Evolutionary conservation across 495 filamentous ascomycete genomes (phyloP).

Genomic region (Podospora sp.): DNA sequence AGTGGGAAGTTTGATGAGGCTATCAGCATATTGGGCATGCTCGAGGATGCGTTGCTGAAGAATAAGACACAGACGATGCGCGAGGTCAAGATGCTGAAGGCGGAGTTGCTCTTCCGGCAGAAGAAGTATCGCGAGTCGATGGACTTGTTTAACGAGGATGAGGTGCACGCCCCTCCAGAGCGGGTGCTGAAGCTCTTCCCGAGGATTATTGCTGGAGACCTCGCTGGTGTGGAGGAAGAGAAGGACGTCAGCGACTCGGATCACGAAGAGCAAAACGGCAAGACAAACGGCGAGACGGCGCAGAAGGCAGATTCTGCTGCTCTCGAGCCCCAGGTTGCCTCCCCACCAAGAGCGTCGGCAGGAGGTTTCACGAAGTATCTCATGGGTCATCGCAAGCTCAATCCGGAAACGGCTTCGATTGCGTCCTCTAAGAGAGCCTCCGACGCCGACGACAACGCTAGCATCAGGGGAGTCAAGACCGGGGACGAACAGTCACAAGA

Average conservation of each 20-base stretch:
- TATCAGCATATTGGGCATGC: conserved; percentile 81
- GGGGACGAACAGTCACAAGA: conserved; percentile 57
- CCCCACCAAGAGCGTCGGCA: conserved; percentile 38
- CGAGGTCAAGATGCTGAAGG: conserved; percentile 87
- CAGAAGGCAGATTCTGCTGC: conserved; percentile 34
- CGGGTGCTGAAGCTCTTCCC: conserved; percentile 87
- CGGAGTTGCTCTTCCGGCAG: conserved; percentile 77
- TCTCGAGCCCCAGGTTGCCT: conserved; percentile 36
- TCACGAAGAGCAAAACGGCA: conserved; percentile 52
- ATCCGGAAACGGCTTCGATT: conserved; percentile 67
- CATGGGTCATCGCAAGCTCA: conserved; percentile 54
- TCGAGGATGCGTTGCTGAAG: conserved; percentile 87
- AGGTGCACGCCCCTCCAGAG: conserved; percentile 85
- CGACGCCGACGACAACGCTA: conserved; percentile 54
- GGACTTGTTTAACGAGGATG: conserved; percentile 78
- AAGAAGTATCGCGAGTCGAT: conserved; percentile 86
- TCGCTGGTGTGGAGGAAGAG: conserved; percentile 49
- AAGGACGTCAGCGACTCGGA: conserved; percentile 35
- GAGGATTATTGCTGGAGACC: conserved; percentile 78
- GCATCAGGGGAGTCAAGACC: conserved; percentile 38
- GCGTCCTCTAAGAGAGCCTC: conserved; percentile 55
- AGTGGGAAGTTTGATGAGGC: conserved; percentile 85
- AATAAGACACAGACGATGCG: conserved; percentile 80
- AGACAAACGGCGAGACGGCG: conserved; percentile 46
- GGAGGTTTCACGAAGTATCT: conserved; percentile 54